phyloP scores from a whole-genome alignment of 148 eudicot genomes.

The Rhododendron ovatum region DNA sequence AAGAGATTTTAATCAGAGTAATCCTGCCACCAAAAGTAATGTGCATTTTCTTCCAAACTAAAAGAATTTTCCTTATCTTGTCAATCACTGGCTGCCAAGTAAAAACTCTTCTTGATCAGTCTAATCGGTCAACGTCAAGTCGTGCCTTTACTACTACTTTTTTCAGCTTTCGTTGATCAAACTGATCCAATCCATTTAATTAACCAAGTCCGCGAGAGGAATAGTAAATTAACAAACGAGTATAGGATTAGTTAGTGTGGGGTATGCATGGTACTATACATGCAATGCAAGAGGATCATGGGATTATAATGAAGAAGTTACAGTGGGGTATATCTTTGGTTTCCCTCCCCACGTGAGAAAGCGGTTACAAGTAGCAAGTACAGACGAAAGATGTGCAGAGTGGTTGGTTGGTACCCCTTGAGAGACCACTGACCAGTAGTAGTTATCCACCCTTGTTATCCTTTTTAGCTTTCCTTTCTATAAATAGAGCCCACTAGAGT shows the following conservation, averaged over 20 bases:
- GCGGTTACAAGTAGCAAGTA: not conserved
- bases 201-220: too few relatives aligned
- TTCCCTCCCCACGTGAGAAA: not conserved
- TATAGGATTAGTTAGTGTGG: not conserved
- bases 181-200: too few relatives aligned
- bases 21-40: too few relatives aligned
- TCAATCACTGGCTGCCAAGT: too few relatives aligned
- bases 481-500: slow-evolving; percentile 3
- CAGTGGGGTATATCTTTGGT: not conserved
- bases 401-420: not conserved
- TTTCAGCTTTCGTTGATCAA: too few relatives aligned
- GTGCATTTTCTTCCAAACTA: too few relatives aligned
- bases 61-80: too few relatives aligned
- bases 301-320: not conserved
- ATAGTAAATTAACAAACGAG: not conserved
- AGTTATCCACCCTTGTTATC: not conserved
- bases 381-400: not conserved
- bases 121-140: too few relatives aligned
- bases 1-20: too few relatives aligned
- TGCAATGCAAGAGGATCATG: not conserved
- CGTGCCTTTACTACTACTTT: too few relatives aligned
- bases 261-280: not conserved
- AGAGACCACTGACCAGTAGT: not conserved
- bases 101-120: too few relatives aligned
- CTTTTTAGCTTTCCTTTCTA: slow-evolving; percentile 6